Evolutionary conservation across 768 basidiomycete genomes (phyloP).

Genomic region (Phaffia tasmanica): DNA sequence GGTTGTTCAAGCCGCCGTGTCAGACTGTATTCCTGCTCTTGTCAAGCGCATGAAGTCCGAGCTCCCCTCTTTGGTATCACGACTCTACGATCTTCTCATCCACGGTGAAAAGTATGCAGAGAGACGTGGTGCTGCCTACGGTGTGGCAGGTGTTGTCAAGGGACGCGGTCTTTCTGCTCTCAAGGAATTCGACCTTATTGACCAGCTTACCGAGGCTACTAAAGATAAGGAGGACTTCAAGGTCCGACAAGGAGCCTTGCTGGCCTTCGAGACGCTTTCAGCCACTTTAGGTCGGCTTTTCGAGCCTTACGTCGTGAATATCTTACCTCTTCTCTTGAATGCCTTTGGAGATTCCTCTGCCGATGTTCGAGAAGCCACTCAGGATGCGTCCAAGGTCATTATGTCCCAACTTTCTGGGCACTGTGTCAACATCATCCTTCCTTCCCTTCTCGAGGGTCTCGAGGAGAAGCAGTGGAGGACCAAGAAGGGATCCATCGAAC

Average conservation of each 20-base stretch:
- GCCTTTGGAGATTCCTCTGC: constrained; percentile 74
- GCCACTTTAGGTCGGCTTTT: constrained; percentile 76
- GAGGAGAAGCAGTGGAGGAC: constrained; percentile 99
- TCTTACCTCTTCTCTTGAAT: constrained; percentile 68
- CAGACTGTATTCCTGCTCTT: constrained; percentile 84
- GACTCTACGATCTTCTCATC: constrained; percentile 64
- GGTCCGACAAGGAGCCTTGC: constrained; percentile 83
- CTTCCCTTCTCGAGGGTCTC: constrained; percentile 73
- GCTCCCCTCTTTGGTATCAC: constrained; percentile 58
- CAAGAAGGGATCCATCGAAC: constrained; percentile 87
- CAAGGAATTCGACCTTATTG: constrained; percentile 70
- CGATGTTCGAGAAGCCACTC: constrained; percentile 86
- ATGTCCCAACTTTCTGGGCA: constrained; percentile 71
- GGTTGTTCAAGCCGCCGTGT: constrained; percentile 90
- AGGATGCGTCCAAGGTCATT: constrained; percentile 82
- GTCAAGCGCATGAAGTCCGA: constrained; percentile 57
- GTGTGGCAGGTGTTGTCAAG: constrained; percentile 80
- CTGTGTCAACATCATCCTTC: constrained; percentile 88
- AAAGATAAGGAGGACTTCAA: constrained; percentile 86
- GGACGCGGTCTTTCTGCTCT: constrained; percentile 78
- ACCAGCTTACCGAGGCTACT: constrained; percentile 57
- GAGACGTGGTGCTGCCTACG: constrained; percentile 95
- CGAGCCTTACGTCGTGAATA: constrained; percentile 47
- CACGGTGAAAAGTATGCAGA: constrained; percentile 74
- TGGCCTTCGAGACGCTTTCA: constrained; percentile 85